Base-by-base conservation (phyloP, 768 basidiomycete species). In the Tricholoma flavovirens region DNA sequence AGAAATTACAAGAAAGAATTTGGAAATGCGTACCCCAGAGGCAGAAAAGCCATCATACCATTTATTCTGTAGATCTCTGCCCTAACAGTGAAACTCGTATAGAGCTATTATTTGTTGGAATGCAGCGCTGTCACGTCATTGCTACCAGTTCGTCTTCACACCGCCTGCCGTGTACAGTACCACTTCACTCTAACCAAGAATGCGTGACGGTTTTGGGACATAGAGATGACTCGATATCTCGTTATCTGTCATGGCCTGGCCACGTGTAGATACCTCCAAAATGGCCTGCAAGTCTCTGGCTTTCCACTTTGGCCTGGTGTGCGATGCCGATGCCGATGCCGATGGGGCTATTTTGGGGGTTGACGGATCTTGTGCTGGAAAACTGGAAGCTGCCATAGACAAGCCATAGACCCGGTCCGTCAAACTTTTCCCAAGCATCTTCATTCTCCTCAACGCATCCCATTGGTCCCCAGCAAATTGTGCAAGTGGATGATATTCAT, bases 1-100 rank as follows among this genome's bases (percentile, higher is more conserved):
- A 75, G 71, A 53, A 79, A 79, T 52, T 98, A 98, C 75, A 90
- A 85, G 78, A 93, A 87, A 66, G 96, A 99, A 69, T 97, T 98
- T 62, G 93, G 93, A 32, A 86, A 83, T 61, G 82, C 87, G 56
- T 96, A 93, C 66, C 94, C 83, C 43, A 79, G 73, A 62, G 73
- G 71, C 19, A 77, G 93, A 69, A 92, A 87, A 70, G 86, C 83
- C 33, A 84, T 96, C 69, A 76, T 93, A 62, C 94, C 93, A 0
- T 88, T 87, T 70, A 68, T 91, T 15, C 73, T 86, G 29, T 82
- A 69, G 36, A 61, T 60, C 66, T 12, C 14, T 3, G 1, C 22
- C 14, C 45, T 26, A 15, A 30, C 8, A n/a, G 46, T 29, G 26
- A 26, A 46, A 46, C 26, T 8, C 15, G 14, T 46, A 7, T 3